Percentiles rank a stretch among this genome's conserved stretches.
These are phyloP conservation scores for Coniosporium tulheliwenetii DNA, from an alignment of 2,329 filamentous ascomycete genomes.

Conservation along the genomic window DNA sequence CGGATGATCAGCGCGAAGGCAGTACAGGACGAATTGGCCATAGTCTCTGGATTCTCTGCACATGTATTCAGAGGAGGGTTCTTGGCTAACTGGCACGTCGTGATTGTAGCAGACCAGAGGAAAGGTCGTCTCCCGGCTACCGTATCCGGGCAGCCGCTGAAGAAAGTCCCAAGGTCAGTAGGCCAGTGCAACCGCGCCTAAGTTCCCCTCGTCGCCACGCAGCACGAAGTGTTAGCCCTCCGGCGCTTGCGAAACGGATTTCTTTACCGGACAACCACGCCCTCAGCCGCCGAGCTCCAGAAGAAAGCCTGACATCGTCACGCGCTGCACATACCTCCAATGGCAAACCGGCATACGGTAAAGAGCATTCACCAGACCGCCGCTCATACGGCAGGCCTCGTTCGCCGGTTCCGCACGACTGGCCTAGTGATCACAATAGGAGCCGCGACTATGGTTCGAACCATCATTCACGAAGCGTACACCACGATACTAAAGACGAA, in stretches of 20 bases:
- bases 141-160: background rate
- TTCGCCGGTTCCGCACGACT: background rate
- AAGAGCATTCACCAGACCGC: background rate
- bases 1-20: too few species aligned
- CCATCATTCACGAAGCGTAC: too few species aligned
- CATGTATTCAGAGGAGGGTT: too few species aligned
- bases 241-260: background rate
- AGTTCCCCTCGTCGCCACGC: background rate
- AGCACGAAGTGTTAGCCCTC: background rate
- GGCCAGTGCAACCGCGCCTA: background rate
- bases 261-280: background rate
- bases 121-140: background rate
- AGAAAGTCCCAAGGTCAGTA: background rate
- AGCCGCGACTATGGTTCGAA: background rate
- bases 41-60: too few species aligned
- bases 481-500: too few species aligned
- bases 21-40: too few species aligned
- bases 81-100: too few species aligned
- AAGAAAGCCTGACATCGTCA: background rate
- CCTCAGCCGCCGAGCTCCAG: background rate
- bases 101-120: background rate
- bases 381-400: background rate
- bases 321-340: background rate
- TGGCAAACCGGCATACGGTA: background rate
- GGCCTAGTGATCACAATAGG: background rate